Evolutionary conservation across 2,329 filamentous ascomycete genomes (phyloP).

Genomic region (Trichoderma sp.): DNA sequence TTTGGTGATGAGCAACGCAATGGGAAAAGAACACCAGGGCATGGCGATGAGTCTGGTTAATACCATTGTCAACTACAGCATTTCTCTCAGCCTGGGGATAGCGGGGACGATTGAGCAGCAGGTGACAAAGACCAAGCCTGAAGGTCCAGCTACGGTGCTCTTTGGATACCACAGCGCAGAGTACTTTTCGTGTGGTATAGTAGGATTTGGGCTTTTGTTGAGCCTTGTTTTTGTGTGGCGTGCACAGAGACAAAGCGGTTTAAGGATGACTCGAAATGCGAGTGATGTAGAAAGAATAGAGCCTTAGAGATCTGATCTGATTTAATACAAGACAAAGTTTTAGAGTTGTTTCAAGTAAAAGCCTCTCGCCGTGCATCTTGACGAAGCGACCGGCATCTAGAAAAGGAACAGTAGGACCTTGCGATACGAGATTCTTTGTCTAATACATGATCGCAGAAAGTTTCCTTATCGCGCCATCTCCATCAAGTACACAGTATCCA

Average conservation of each 20-base stretch:
- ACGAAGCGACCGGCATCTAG: not conserved
- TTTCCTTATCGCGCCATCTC: not conserved
- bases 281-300: not conserved
- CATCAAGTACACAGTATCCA: not conserved
- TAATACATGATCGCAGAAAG: not conserved
- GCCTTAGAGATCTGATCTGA: not conserved
- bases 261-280: not conserved
- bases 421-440: not conserved
- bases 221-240: not conserved
- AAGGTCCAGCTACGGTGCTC: not conserved
- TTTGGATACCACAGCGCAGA: not conserved
- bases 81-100: conserved; percentile 65
- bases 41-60: conserved; percentile 57
- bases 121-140: not conserved
- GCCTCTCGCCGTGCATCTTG: not conserved
- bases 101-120: conserved; percentile 60
- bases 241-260: not conserved
- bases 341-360: not conserved
- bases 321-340: not conserved
- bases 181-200: not conserved
- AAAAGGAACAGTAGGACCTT: not conserved
- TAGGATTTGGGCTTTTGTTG: not conserved
- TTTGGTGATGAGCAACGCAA: conserved; percentile 58
- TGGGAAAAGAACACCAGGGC: conserved; percentile 48
- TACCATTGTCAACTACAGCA: conserved; percentile 69